These are phyloP conservation scores for Alternaria arborescens DNA, from an alignment of 2,329 filamentous ascomycete species.

Conservation along the genomic window DNA sequence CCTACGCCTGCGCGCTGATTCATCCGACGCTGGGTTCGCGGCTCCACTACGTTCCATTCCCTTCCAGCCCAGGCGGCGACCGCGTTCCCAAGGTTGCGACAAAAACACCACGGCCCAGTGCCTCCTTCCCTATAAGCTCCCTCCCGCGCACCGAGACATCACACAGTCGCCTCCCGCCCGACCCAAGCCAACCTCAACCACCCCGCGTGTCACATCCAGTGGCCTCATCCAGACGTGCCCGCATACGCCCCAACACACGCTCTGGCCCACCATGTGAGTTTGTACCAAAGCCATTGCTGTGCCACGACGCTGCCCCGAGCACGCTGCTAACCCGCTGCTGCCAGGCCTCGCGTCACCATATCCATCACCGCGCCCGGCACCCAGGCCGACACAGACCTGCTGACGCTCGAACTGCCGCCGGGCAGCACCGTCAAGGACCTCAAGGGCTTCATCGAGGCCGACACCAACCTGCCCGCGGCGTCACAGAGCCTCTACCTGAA, in stretches of 20 bases:
- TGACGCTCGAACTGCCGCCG: conserved; percentile 81
- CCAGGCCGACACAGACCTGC: conserved; percentile 73
- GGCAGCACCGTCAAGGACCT: conserved; percentile 86
- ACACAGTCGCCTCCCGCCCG: conserved; percentile 17
- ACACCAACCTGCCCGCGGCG: conserved; percentile 75
- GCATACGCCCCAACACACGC: conserved; percentile 30
- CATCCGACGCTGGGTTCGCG: conserved; percentile 27
- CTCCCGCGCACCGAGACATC: conserved; percentile 26
- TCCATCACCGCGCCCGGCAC: conserved; percentile 80
- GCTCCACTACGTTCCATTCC: conserved; percentile 40
- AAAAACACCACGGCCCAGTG: conserved; percentile 19
- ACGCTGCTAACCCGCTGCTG: conserved; percentile 39
- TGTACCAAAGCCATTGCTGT: conserved; percentile 44
- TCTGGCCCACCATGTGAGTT: conserved; percentile 47
- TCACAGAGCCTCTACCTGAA: conserved; percentile 91
- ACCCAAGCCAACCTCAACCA: conserved; percentile 15
- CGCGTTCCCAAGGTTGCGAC: conserved; percentile 1
- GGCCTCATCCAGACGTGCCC: conserved; percentile 40
- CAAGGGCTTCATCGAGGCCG: conserved; percentile 86
- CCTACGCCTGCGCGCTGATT: conserved; percentile 29
- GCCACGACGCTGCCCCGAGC: conserved; percentile 35
- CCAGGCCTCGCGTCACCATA: conserved; percentile 83
- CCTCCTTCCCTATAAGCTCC: conserved; percentile 27
- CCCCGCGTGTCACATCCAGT: conserved; percentile 36
- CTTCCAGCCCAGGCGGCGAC: conserved; percentile 31